Evolutionary conservation across 257 asterid species (phyloP).

Genomic region (Ligustrum vulgare): DNA sequence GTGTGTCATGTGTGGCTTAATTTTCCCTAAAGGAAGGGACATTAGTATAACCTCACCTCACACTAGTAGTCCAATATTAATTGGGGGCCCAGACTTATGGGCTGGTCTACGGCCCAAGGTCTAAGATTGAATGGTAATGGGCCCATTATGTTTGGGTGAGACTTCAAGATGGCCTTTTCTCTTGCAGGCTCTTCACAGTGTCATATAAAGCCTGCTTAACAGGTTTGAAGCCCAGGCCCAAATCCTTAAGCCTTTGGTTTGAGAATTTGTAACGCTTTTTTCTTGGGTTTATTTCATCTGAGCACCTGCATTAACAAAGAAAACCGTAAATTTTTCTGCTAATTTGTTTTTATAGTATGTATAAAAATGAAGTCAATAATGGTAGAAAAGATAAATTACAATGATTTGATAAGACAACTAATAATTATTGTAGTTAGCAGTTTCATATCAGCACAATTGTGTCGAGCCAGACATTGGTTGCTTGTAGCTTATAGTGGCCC

Average conservation of each 20-base stretch:
- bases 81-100: background rate
- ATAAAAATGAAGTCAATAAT: too few relatives aligned
- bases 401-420: too few relatives aligned
- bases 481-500: too few relatives aligned
- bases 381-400: too few relatives aligned
- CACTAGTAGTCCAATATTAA: background rate
- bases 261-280: constrained; percentile 76
- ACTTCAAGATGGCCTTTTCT: constrained; percentile 73
- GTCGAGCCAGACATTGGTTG: too few relatives aligned
- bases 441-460: too few relatives aligned
- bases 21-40: too few relatives aligned
- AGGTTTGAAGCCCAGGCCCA: constrained; percentile 77
- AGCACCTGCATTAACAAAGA: constrained; percentile 58
- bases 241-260: constrained; percentile 77
- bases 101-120: background rate
- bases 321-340: background rate
- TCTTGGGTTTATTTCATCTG: constrained; percentile 70
- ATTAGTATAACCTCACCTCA: too few relatives aligned
- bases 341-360: too few relatives aligned
- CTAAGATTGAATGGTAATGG: constrained; percentile 43
- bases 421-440: too few relatives aligned
- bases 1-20: too few relatives aligned
- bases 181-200: constrained; percentile 78
- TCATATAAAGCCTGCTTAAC: constrained; percentile 74
- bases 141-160: constrained; percentile 51